Conservation (phyloP, 2,329 filamentous ascomycete genomes). For the Cytospora schulzeri region DNA sequence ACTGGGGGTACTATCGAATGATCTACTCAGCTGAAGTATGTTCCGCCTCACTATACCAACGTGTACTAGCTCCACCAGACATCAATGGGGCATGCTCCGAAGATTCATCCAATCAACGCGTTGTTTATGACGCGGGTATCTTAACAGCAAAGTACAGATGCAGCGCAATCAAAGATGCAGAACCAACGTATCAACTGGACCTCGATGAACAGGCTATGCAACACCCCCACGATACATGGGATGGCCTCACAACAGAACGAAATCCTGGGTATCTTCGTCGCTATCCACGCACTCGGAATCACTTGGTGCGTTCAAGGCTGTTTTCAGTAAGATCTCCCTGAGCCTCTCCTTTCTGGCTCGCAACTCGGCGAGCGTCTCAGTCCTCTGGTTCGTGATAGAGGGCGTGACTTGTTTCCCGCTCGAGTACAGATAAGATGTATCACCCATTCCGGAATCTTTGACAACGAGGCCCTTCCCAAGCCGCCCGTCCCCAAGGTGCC, state of each 20-base stretch:
- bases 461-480: background rate
- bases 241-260: background rate
- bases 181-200: background rate
- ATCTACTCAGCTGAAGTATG: background rate
- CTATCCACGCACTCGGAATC: background rate
- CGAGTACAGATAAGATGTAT: background rate
- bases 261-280: background rate
- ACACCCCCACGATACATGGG: background rate
- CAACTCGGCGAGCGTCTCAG: background rate
- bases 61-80: background rate
- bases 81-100: background rate
- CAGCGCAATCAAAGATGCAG: background rate
- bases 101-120: background rate
- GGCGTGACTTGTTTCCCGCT: background rate
- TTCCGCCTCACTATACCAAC: background rate
- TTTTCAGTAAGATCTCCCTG: background rate
- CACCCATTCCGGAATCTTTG: background rate
- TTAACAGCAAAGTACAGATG: background rate
- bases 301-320: background rate
- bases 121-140: background rate
- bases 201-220: background rate
- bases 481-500: constrained; percentile 11
- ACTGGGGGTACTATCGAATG: background rate
- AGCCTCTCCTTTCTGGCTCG: background rate
- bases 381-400: background rate